These are phyloP conservation scores for Thyridium curvatum DNA, from an alignment of 2,329 filamentous ascomycete genomes.

Conservation along the genomic window DNA sequence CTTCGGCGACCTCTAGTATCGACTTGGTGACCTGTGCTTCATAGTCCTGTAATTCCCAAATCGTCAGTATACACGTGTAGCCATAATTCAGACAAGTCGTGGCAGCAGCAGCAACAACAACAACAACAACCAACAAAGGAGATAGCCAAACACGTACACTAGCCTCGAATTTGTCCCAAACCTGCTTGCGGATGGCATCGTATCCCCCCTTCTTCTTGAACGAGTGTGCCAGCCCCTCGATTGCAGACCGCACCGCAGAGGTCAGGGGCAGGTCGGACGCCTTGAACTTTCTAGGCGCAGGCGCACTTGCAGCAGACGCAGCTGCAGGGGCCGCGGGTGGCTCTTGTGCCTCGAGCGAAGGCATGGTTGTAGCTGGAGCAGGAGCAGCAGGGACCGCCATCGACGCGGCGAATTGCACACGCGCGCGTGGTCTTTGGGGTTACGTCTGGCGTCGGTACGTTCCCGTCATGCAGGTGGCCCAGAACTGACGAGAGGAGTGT, in stretches of 20 bases:
- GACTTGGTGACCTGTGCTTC: constrained; percentile 60
- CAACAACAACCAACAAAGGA: too few species aligned
- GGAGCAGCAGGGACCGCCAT: constrained; percentile 2
- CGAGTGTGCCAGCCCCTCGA: constrained; percentile 68
- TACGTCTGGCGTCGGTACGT: too few species aligned
- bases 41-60: constrained; percentile 50
- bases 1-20: constrained; percentile 63
- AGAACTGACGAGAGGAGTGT: too few species aligned
- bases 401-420: too few species aligned
- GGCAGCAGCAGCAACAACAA: too few species aligned
- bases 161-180: constrained; percentile 68
- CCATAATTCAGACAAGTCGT: too few species aligned
- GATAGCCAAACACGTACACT: too few species aligned
- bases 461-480: too few species aligned
- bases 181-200: constrained; percentile 68
- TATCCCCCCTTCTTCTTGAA: constrained; percentile 87
- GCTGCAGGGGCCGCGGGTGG: background rate
- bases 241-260: constrained; percentile 64
- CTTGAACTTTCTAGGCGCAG: constrained; percentile 50
- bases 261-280: constrained; percentile 69
- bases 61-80: background rate
- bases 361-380: constrained; percentile 3
- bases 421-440: too few species aligned
- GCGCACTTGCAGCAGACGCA: background rate
- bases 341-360: constrained; percentile 8